Evolutionary conservation across 345 rosid species (phyloP).

Genomic region (Microcos paniculata): DNA sequence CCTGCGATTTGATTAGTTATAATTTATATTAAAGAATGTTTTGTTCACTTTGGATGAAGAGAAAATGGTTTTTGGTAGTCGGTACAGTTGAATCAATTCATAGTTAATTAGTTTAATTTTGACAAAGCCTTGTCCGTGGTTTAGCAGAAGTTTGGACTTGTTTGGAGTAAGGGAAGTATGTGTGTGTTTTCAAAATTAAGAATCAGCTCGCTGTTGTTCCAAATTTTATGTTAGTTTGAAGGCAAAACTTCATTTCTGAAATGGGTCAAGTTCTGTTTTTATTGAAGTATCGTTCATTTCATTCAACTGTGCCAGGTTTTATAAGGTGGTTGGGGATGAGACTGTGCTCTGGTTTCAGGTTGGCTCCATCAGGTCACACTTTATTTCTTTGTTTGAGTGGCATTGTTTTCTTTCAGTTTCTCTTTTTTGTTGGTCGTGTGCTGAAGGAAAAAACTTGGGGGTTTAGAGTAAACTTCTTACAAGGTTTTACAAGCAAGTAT

Average conservation of each 20-base stretch:
- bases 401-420: conserved; percentile 4
- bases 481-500: not conserved
- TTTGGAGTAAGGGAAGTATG: not conserved
- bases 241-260: not conserved
- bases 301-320: conserved; percentile 55
- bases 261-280: conserved; percentile 5
- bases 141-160: not conserved
- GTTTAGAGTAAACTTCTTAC: not conserved
- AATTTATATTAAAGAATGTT: not conserved
- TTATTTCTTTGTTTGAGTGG: conserved; percentile 39
- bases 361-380: conserved; percentile 92
- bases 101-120: not conserved
- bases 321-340: conserved; percentile 62
- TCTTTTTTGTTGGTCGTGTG: not conserved
- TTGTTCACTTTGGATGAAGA: not conserved
- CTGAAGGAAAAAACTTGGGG: not conserved
- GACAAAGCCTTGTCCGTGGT: not conserved
- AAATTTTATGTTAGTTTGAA: not conserved
- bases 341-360: conserved; percentile 99
- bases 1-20: not conserved
- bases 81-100: not conserved
- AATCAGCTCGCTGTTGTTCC: not conserved
- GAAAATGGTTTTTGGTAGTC: not conserved
- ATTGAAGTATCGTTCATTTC: not conserved
- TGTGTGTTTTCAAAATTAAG: not conserved